Conservation (phyloP, 1,284 basidiomycete genomes). For the Malassezia equina region DNA sequence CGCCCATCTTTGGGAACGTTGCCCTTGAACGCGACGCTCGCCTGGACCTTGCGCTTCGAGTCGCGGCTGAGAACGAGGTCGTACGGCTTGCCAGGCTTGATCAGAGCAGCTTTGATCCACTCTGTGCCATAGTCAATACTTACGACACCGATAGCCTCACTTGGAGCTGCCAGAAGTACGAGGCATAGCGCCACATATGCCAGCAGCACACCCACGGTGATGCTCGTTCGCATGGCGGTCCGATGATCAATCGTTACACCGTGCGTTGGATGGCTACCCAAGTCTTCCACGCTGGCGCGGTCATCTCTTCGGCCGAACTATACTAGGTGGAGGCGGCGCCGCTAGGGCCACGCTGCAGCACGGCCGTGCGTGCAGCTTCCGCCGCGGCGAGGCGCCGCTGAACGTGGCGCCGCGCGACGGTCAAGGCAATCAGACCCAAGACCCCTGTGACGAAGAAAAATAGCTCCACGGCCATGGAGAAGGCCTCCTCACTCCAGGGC, state of each 20-base stretch:
- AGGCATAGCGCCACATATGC: slow-evolving; percentile 3
- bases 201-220: background rate
- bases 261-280: slow-evolving; percentile 1
- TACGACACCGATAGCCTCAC: slow-evolving; percentile 39
- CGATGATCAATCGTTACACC: background rate
- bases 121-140: slow-evolving; percentile 47
- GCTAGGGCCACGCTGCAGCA: background rate
- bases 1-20: slow-evolving; percentile 27
- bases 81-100: slow-evolving; percentile 91
- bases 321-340: background rate
- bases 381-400: background rate
- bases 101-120: slow-evolving; percentile 69
- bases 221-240: background rate
- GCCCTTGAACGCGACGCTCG: slow-evolving; percentile 54
- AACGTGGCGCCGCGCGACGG: background rate
- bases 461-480: slow-evolving; percentile 1
- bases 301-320: slow-evolving; percentile 10
- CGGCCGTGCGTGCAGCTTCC: background rate
- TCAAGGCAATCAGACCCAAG: background rate
- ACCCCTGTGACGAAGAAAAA: background rate
- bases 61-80: slow-evolving; percentile 93
- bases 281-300: slow-evolving; percentile 10
- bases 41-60: slow-evolving; percentile 88
- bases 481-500: background rate
- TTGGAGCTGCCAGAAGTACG: slow-evolving; percentile 6